Base-by-base conservation (phyloP, 1,284 basidiomycete species). In the Lentinus polychrous region DNA sequence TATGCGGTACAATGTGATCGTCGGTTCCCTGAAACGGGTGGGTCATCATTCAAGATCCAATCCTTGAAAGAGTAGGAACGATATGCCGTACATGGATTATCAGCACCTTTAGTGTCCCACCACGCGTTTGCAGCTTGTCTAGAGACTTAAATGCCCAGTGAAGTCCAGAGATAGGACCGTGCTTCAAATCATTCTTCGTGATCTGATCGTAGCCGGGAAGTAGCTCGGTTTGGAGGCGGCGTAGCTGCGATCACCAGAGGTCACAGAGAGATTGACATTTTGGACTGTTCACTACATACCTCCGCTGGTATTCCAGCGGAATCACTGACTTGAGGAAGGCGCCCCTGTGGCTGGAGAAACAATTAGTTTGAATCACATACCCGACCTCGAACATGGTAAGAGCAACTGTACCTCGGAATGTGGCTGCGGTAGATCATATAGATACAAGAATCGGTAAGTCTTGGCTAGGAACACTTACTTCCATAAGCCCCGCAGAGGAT, bases 401-500 rank as follows among this genome's bases (percentile, higher is more conserved):
- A n/a, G n/a, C n/a, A n/a, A n/a, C n/a, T n/a, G n/a, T n/a, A n/a
- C n/a, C n/a, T n/a, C n/a, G n/a, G n/a, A n/a, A n/a, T n/a, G n/a
- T n/a, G n/a, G n/a, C n/a, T n/a, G n/a, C n/a, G n/a, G n/a, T n/a
- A n/a, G n/a, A n/a, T n/a, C n/a, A n/a, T n/a, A n/a, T n/a, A n/a
- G n/a, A n/a, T n/a, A n/a, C n/a, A n/a, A n/a, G n/a, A n/a, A n/a
- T n/a, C n/a, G n/a, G n/a, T n/a, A n/a, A n/a, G n/a, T n/a, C n/a
- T n/a, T n/a, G n/a, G n/a, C n/a, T 37, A 11, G 22, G 3, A 8
- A 8, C 18, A 38, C 46, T 12, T 0, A 81, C 83, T 66, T 83
- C 76, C 45, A 87, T 70, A 1, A 87, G 65, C 4, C 87, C 87
- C 0, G 78, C 80, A 36, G 77, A 77, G 2, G 85, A 77, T 22